These are phyloP conservation scores for Wickerhamomyces subpelliculosus DNA, from an alignment of 805 yeast genomes.

Conservation along the genomic window DNA sequence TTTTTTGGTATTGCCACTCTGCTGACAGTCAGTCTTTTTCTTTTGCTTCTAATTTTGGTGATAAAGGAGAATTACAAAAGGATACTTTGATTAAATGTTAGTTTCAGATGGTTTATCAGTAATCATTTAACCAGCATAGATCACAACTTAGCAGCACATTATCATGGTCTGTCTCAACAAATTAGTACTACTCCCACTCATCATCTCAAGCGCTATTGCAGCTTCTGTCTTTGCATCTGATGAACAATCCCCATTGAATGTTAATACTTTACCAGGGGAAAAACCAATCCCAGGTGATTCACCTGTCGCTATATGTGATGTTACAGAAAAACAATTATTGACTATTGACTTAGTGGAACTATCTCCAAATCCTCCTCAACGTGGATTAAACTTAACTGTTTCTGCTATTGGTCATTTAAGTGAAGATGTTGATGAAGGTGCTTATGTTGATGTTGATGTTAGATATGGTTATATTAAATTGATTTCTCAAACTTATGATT, in stretches of 20 bases:
- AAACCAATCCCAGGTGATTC: constrained; percentile 88
- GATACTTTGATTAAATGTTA: too few species aligned
- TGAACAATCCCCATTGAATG: constrained; percentile 10
- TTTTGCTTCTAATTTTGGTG: too few species aligned
- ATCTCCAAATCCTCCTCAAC: constrained; percentile 81
- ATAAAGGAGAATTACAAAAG: too few species aligned
- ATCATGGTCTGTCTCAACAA: constrained; percentile 5
- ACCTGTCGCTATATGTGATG: constrained; percentile 76
- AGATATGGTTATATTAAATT: constrained; percentile 87
- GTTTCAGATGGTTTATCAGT: too few species aligned
- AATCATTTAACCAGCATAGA: background rate
- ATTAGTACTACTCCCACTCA: background rate
- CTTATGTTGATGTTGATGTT: constrained; percentile 92
- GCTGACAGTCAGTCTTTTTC: too few species aligned
- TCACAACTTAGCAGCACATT: background rate
- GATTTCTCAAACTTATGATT: constrained; percentile 82
- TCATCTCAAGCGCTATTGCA: constrained; percentile 1
- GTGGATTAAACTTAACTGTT: constrained; percentile 80
- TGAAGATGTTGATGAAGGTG: constrained; percentile 64
- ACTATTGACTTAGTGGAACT: constrained; percentile 52
- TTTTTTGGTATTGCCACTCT: too few species aligned
- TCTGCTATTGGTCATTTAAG: constrained; percentile 62
- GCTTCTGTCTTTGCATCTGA: constrained; percentile 15
- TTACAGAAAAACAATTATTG: constrained; percentile 54
- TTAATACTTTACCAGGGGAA: constrained; percentile 30